Conservation (phyloP, 208 protist species). For the Jaenimonas drosophilae region DNA sequence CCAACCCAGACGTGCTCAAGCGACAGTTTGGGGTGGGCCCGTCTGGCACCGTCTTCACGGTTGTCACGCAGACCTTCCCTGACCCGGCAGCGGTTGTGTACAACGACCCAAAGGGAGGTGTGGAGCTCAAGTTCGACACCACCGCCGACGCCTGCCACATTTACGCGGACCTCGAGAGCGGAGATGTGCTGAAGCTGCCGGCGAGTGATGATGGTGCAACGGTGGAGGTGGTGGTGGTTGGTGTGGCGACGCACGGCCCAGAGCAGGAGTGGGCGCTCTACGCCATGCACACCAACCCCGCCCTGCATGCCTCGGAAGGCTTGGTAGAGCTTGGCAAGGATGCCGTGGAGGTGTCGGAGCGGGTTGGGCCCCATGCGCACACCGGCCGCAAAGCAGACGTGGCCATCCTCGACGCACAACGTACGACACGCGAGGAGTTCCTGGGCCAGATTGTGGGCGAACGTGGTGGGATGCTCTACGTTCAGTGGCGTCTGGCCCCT, state of each 20-base stretch:
- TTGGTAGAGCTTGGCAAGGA: slow-evolving; percentile 61
- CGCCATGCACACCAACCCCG: slow-evolving; percentile 31
- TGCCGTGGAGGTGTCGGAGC: slow-evolving; percentile 37
- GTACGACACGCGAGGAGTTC: slow-evolving; percentile 52
- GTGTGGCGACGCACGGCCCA: slow-evolving; percentile 43
- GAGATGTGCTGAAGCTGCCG: slow-evolving; percentile 38
- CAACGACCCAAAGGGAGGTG: slow-evolving; percentile 25
- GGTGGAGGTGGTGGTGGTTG: slow-evolving; percentile 54
- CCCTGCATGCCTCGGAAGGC: slow-evolving; percentile 18
- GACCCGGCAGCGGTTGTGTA: slow-evolving; percentile 43
- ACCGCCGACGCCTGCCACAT: slow-evolving; percentile 36
- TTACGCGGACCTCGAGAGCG: slow-evolving; percentile 60
- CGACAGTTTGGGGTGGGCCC: too few species aligned
- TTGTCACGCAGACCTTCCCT: slow-evolving; percentile 16
- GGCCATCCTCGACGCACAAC: slow-evolving; percentile 24
- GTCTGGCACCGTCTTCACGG: slow-evolving; percentile 39
- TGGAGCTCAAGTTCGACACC: slow-evolving; percentile 40
- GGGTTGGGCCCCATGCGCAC: slow-evolving; percentile 13
- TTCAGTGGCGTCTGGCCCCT: slow-evolving; percentile 66
- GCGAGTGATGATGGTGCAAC: not conserved
- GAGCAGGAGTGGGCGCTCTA: slow-evolving; percentile 46
- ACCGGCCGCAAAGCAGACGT: slow-evolving; percentile 20
- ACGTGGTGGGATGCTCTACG: slow-evolving; percentile 59
- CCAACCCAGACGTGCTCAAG: slow-evolving; percentile 26
- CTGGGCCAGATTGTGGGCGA: slow-evolving; percentile 76